These are phyloP conservation scores for Hymenotorrendiella dingleyae DNA, from an alignment of 2,329 filamentous ascomycete species.

Conservation along the genomic window DNA sequence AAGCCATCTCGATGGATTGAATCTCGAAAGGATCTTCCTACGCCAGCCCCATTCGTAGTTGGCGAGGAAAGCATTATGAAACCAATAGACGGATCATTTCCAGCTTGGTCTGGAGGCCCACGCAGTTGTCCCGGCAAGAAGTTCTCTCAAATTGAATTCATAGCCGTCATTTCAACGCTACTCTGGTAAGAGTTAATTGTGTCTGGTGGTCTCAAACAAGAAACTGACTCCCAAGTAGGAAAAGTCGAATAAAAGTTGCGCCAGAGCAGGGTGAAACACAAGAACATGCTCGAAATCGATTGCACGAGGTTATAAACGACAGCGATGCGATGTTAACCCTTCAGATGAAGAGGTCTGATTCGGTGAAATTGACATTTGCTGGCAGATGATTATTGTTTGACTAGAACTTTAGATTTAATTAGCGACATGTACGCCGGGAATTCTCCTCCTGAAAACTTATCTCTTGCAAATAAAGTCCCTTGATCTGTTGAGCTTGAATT, in stretches of 20 bases:
- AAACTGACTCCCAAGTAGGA: no score
- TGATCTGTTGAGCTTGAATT: no score
- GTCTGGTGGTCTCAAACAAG: no score
- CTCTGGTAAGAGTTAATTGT: no score
- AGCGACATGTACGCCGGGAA: no score
- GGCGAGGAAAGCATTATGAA: not conserved
- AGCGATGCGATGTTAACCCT: conserved; percentile 12
- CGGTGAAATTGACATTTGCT: conserved; percentile 5
- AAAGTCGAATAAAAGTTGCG: conserved; percentile 8
- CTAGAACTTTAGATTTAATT: no score
- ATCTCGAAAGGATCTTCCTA: not conserved
- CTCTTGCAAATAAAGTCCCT: no score
- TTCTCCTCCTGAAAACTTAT: no score
- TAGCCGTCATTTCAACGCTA: conserved; percentile 19
- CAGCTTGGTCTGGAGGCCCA: conserved; percentile 26
- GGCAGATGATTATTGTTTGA: no score
- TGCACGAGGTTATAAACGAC: conserved; percentile 13
- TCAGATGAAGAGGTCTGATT: conserved; percentile 16
- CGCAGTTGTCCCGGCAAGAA: conserved; percentile 27
- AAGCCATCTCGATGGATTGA: conserved; percentile 1
- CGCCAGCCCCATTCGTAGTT: not conserved
- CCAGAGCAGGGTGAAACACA: conserved; percentile 8
- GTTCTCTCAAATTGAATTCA: conserved; percentile 29
- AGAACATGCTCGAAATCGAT: conserved; percentile 10
- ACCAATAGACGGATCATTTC: conserved; percentile 10